These are phyloP conservation scores for Chloranthus sessilifolius DNA, from an alignment of 164 flowering plant species.

Conservation along the genomic window DNA sequence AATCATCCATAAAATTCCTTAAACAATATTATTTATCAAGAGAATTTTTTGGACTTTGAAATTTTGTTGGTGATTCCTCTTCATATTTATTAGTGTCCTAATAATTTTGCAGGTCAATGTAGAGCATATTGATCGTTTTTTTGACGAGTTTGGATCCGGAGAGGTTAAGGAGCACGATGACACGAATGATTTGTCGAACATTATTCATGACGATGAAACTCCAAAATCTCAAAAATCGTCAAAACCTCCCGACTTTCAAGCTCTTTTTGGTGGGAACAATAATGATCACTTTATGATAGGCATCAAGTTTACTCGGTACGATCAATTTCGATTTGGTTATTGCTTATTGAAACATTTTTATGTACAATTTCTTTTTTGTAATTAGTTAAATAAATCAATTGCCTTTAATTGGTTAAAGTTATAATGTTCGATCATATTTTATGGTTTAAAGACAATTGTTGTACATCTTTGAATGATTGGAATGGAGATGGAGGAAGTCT, in stretches of 20 bases:
- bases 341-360: not conserved
- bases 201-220: slow-evolving; percentile 12
- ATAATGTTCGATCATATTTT: too few relatives aligned
- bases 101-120: slow-evolving; percentile 49
- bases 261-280: slow-evolving; percentile 70
- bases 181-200: slow-evolving; percentile 10
- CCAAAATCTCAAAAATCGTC: slow-evolving; percentile 37
- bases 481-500: too few relatives aligned
- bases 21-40: too few relatives aligned
- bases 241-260: slow-evolving; percentile 71
- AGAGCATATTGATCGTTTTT: slow-evolving; percentile 68
- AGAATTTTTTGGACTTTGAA: not conserved
- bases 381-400: too few relatives aligned
- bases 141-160: slow-evolving; percentile 55
- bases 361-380: not conserved
- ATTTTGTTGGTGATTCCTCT: not conserved
- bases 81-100: not conserved
- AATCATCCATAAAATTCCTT: too few relatives aligned
- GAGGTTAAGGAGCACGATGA: slow-evolving; percentile 31
- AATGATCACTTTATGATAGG: slow-evolving; percentile 86
- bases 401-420: too few relatives aligned
- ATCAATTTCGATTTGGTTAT: not conserved
- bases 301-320: slow-evolving; percentile 74
- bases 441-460: too few relatives aligned
- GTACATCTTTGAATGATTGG: too few relatives aligned